Conservation (phyloP, 345 rosid genomes). For the Trapa bicornis region DNA sequence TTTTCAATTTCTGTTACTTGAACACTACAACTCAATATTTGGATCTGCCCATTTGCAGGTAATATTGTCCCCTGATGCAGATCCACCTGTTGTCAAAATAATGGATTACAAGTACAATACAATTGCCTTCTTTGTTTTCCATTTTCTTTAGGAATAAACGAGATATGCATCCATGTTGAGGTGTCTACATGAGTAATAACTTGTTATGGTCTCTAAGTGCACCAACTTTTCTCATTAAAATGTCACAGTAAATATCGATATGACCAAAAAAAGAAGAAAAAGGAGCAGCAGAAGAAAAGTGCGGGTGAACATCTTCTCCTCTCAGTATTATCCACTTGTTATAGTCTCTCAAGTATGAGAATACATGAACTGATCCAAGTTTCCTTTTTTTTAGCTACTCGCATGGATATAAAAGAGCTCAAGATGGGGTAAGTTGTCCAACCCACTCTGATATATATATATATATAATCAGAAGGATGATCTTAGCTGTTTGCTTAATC, state of each 20-base stretch:
- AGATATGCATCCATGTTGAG: neutral
- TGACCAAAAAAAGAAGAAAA: conserved; percentile 75
- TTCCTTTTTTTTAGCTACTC: conserved; percentile 36
- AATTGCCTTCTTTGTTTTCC: neutral
- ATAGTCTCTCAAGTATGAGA: conserved; percentile 5
- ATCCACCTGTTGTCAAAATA: conserved; percentile 87
- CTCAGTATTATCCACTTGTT: conserved; percentile 14
- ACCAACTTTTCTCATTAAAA: conserved; percentile 5
- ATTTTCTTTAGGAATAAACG: neutral
- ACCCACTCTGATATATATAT: neutral
- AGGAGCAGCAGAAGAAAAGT: conserved; percentile 81
- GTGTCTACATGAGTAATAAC: neutral
- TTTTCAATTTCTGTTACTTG: neutral
- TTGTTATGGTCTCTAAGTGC: neutral
- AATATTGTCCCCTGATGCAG: conserved; percentile 77
- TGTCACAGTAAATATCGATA: conserved; percentile 62
- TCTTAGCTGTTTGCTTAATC: neutral
- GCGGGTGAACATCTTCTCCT: conserved; percentile 24
- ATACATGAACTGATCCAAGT: conserved; percentile 22
- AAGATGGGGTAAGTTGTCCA: conserved; percentile 62
- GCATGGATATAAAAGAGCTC: conserved; percentile 75
- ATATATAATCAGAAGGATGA: neutral
- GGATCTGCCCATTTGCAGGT: conserved; percentile 36
- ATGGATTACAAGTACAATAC: conserved; percentile 68
- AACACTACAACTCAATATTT: neutral